Evolutionary conservation across 345 rosid species (phyloP).

Genomic region (Eucalyptus curtisii): DNA sequence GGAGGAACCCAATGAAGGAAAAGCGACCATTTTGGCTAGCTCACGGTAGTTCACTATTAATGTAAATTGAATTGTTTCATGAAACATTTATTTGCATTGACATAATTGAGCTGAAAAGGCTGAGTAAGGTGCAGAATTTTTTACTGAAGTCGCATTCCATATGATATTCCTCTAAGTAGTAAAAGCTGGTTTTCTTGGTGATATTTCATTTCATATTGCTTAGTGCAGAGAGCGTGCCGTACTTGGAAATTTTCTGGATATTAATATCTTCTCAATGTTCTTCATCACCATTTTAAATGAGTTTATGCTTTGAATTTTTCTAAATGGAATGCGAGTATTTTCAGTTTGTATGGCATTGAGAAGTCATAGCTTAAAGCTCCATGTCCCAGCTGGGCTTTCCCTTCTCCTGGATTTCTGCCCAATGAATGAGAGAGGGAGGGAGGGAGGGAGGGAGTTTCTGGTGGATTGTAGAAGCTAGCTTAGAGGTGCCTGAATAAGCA

Average conservation of each 20-base stretch:
- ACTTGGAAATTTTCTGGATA: not conserved
- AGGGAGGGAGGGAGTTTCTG: not conserved
- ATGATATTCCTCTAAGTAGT: not conserved
- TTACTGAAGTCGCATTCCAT: not conserved
- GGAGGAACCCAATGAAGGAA: slow-evolving; percentile 11
- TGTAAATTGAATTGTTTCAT: not conserved
- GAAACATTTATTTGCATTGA: not conserved
- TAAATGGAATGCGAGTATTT: not conserved
- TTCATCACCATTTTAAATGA: not conserved
- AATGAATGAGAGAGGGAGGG: not conserved
- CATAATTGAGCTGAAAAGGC: not conserved
- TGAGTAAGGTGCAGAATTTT: not conserved
- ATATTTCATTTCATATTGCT: not conserved
- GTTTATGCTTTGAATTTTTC: not conserved
- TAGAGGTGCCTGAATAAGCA: not conserved
- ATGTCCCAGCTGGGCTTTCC: not conserved
- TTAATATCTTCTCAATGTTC: not conserved
- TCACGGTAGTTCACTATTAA: not conserved
- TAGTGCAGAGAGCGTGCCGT: not conserved
- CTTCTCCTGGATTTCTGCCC: not conserved
- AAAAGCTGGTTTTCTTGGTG: not conserved
- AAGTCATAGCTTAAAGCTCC: not conserved
- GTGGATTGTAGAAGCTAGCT: not conserved
- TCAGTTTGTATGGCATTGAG: not conserved
- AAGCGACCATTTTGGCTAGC: not conserved